A percentile compares a stretch with the other conserved stretches of the same genome.
phyloP scores from a whole-genome alignment of 148 eudicot genomes.

The Fagopyrum tataricum region DNA sequence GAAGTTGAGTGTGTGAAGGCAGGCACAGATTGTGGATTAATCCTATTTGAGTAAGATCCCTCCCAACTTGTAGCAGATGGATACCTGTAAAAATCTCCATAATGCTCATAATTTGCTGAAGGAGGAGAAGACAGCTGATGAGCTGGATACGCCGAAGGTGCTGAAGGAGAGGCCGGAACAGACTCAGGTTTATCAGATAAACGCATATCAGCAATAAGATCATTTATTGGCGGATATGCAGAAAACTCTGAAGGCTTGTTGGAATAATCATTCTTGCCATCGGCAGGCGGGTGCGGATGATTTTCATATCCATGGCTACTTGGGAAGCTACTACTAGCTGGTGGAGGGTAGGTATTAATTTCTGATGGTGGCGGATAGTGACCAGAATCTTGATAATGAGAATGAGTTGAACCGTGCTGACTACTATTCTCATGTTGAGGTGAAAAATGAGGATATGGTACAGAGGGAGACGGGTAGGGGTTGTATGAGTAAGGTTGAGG shows the following conservation, averaged over 20 bases:
- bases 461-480: constrained; percentile 12
- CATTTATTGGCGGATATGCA: constrained; percentile 13
- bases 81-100: background rate
- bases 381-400: constrained; percentile 13
- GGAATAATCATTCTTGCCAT: constrained; percentile 2
- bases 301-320: background rate
- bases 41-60: constrained; percentile 10
- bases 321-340: constrained; percentile 6
- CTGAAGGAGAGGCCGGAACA: background rate
- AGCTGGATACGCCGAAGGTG: background rate
- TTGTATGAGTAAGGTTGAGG: constrained; percentile 13
- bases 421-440: constrained; percentile 1
- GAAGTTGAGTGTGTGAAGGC: constrained; percentile 17
- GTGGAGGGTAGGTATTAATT: constrained; percentile 1
- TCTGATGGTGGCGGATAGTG: background rate
- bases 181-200: constrained; percentile 14
- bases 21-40: constrained; percentile 8
- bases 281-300: background rate
- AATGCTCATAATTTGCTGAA: background rate
- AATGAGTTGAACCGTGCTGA: background rate
- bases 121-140: background rate
- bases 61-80: background rate
- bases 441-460: background rate
- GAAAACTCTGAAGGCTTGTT: constrained; percentile 8
- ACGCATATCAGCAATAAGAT: constrained; percentile 12